Evolutionary conservation across 2,329 filamentous ascomycete genomes (phyloP).

Genomic region (Paracoccidioides lutzii): DNA sequence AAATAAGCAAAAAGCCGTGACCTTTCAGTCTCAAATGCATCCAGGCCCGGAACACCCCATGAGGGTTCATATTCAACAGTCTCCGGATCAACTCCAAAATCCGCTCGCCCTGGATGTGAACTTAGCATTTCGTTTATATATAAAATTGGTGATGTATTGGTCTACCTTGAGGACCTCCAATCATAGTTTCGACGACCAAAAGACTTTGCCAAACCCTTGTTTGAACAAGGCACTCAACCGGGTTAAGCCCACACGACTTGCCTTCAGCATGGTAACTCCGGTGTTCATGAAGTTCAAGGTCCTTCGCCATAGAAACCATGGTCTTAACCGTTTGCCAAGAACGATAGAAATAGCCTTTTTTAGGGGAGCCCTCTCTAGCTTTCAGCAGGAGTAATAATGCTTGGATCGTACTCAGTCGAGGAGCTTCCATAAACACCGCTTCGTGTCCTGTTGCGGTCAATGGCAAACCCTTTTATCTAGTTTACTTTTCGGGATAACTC

Average conservation of each 20-base stretch:
- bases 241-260: constrained; percentile 53
- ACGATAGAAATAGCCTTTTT: constrained; percentile 88
- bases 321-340: constrained; percentile 96
- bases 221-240: constrained; percentile 68
- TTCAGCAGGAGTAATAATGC: constrained; percentile 79
- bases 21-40: constrained; percentile 63
- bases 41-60: constrained; percentile 50
- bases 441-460: constrained; percentile 54
- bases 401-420: constrained; percentile 81
- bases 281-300: constrained; percentile 80
- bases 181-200: constrained; percentile 78
- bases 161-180: constrained; percentile 81
- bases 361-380: constrained; percentile 80
- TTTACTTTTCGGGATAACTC: constrained; percentile 24
- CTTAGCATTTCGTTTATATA: constrained; percentile 15
- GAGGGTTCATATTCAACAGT: constrained; percentile 63
- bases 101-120: constrained; percentile 50
- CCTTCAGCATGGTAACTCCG: constrained; percentile 63
- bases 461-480: constrained; percentile 1
- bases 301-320: constrained; percentile 84
- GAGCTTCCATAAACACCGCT: constrained; percentile 85
- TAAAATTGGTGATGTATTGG: constrained; percentile 11
- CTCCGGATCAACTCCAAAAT: constrained; percentile 61
- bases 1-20: constrained; percentile 77
- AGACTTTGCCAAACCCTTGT: constrained; percentile 83